These are phyloP conservation scores for Cladophialophora exuberans DNA, from an alignment of 2,329 filamentous ascomycete species.

Conservation along the genomic window DNA sequence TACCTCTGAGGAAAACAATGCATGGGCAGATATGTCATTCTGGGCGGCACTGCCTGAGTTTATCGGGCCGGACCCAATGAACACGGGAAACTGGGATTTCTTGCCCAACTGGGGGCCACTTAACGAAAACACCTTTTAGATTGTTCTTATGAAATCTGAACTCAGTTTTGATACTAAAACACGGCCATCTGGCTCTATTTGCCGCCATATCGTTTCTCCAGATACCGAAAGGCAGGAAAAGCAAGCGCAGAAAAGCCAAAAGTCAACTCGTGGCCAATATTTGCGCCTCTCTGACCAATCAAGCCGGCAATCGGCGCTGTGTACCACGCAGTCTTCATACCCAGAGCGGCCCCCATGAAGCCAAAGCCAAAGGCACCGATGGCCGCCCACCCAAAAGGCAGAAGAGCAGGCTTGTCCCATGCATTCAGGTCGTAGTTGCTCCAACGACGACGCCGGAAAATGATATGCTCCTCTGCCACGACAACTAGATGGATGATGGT, in stretches of 20 bases:
- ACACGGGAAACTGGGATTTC: slow-evolving; percentile 37
- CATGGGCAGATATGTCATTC: slow-evolving; percentile 22
- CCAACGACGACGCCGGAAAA: slow-evolving; percentile 6
- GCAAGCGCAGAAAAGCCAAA: slow-evolving; percentile 7
- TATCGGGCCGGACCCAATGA: slow-evolving; percentile 37
- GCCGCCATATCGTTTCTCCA: slow-evolving; percentile 7
- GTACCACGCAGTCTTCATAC: slow-evolving; percentile 10
- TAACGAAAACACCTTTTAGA: neutral
- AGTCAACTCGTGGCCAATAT: slow-evolving; percentile 11
- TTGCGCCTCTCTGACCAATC: neutral
- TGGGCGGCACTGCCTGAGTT: slow-evolving; percentile 39
- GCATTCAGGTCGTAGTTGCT: slow-evolving; percentile 8
- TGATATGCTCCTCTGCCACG: slow-evolving; percentile 8
- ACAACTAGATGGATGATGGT: slow-evolving; percentile 8
- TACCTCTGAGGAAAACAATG: neutral
- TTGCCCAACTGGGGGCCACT: slow-evolving; percentile 35
- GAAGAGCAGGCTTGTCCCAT: slow-evolving; percentile 8
- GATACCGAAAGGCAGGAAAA: slow-evolving; percentile 4
- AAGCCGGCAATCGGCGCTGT: neutral
- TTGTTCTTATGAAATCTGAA: neutral
- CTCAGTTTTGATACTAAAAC: slow-evolving; percentile 16
- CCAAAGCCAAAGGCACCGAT: slow-evolving; percentile 9
- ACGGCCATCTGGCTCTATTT: neutral
- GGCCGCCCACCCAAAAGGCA: slow-evolving; percentile 11
- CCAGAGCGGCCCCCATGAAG: slow-evolving; percentile 7